A percentile compares a stretch with the other conserved stretches of the same genome.
phyloP scores from a whole-genome alignment of 176 grass and related monocot species.

The Themeda triandra region DNA sequence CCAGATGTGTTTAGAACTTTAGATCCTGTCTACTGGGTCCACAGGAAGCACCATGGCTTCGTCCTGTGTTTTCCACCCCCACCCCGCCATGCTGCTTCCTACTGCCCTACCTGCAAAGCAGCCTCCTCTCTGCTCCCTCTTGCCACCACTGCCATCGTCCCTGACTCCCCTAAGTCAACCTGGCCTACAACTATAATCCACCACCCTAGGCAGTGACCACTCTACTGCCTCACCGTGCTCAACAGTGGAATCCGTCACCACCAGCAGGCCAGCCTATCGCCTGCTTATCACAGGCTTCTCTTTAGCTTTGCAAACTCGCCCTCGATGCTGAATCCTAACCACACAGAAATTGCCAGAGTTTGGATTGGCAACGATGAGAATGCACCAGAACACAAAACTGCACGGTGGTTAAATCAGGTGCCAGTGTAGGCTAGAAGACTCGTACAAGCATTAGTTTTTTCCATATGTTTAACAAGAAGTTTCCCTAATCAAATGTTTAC shows the following conservation, averaged over 20 bases:
- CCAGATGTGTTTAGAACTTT: background rate
- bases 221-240: background rate
- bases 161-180: background rate
- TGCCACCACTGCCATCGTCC: background rate
- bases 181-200: background rate
- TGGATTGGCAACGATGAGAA: background rate
- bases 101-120: background rate
- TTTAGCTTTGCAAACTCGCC: background rate
- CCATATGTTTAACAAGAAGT: background rate
- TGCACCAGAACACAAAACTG: background rate
- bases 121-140: background rate
- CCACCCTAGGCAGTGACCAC: background rate
- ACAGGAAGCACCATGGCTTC: background rate
- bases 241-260: background rate
- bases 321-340: background rate
- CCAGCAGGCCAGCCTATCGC: background rate
- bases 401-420: background rate
- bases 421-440: background rate
- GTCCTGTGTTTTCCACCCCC: background rate
- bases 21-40: background rate
- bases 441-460: background rate
- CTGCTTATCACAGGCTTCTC: background rate
- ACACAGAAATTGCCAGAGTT: background rate
- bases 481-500: constrained; percentile 38
- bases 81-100: background rate